Percentiles rank a stretch among this genome's conserved stretches.
Evolutionary conservation across 1,139 yeast species (phyloP).

Genomic region (Scheffersomyces titani): DNA sequence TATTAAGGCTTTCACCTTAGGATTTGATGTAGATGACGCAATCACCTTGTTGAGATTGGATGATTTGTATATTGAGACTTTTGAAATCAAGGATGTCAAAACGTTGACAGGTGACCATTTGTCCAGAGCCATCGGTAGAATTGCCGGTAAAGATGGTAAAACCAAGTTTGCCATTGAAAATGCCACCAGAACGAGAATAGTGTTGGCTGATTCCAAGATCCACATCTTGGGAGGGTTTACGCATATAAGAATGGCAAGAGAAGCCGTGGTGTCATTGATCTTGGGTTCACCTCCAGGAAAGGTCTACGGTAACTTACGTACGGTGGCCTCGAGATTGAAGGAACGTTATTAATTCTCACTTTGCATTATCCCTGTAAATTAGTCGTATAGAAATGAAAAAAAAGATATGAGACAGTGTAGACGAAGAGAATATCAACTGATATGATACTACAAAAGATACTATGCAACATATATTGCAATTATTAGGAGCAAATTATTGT

Average conservation of each 20-base stretch:
- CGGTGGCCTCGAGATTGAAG: constrained; percentile 95
- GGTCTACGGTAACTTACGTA: constrained; percentile 94
- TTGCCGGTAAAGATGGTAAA: constrained; percentile 99
- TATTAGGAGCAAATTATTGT: not conserved
- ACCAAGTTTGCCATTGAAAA: constrained; percentile 98
- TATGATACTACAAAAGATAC: not conserved
- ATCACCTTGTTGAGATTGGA: constrained; percentile 91
- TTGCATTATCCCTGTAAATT: not conserved
- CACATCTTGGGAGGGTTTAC: constrained; percentile 97
- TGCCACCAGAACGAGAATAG: constrained; percentile 97
- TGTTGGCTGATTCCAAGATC: constrained; percentile 92
- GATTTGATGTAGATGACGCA: constrained; percentile 96
- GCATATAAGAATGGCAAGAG: constrained; percentile 96
- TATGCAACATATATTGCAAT: not conserved
- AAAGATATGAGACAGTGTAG: not conserved
- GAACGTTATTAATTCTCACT: constrained; percentile 70
- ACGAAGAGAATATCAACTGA: not conserved
- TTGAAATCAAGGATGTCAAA: constrained; percentile 95
- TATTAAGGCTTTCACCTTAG: constrained; percentile 89
- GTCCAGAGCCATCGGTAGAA: constrained; percentile 98
- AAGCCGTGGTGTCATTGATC: constrained; percentile 90
- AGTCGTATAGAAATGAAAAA: not conserved
- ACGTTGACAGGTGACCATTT: constrained; percentile 94
- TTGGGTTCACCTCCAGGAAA: constrained; percentile 99
- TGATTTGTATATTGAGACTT: constrained; percentile 94